A percentile compares a stretch with the other conserved stretches of the same genome.
Conservation (phyloP, 108 stramenopile species). For the Schizochytrium sp. region DNA sequence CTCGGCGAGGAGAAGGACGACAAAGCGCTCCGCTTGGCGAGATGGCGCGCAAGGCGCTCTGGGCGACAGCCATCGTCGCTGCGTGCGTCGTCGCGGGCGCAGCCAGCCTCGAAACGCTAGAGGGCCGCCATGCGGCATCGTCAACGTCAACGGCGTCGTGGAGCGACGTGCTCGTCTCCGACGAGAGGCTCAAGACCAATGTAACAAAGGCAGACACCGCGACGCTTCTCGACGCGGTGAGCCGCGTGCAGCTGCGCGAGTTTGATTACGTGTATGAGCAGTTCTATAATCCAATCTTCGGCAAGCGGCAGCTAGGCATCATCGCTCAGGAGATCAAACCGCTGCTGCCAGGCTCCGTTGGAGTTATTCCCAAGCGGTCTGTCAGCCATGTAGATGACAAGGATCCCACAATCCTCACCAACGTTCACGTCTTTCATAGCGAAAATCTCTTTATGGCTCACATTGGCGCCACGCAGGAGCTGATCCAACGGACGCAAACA, state of each 20-base stretch:
- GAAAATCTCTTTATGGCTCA: neutral
- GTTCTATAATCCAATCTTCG: neutral
- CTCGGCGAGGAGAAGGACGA: neutral
- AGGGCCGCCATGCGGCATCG: neutral
- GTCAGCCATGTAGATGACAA: neutral
- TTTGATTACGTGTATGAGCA: neutral
- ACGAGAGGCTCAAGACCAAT: neutral
- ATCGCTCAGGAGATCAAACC: neutral
- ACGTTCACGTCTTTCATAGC: conserved; percentile 1
- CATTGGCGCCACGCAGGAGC: conserved; percentile 6
- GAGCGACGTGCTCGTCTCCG: neutral
- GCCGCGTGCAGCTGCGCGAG: neutral
- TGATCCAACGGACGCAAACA: neutral
- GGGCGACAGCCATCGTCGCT: neutral
- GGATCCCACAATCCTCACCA: neutral
- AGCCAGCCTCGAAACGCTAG: neutral
- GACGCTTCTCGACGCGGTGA: neutral
- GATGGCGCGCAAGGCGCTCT: neutral
- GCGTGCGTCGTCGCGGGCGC: neutral
- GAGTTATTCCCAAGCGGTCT: neutral
- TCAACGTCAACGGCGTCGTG: neutral
- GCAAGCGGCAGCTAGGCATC: conserved; percentile 9
- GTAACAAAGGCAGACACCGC: neutral
- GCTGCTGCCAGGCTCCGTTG: neutral
- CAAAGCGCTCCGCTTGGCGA: neutral